Evolutionary conservation across 2,329 filamentous ascomycete genomes (phyloP).

Genomic region (Blastomyces parvus): DNA sequence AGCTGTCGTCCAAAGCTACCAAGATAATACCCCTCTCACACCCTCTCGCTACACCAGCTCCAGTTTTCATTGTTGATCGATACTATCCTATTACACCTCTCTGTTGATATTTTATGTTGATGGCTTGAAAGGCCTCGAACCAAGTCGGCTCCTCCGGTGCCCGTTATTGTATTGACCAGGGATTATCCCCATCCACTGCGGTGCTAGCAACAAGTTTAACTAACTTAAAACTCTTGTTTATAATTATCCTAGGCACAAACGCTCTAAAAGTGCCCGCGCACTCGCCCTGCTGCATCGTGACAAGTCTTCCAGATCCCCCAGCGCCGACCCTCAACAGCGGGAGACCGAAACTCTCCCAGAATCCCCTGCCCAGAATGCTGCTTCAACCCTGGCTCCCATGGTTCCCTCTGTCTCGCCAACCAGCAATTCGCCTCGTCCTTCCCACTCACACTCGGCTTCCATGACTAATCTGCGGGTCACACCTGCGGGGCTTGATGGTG

Average conservation of each 20-base stretch:
- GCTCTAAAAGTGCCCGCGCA: conserved; percentile 46
- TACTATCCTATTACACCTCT: too few species aligned
- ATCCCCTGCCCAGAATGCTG: conserved; percentile 17
- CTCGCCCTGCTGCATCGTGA: conserved; percentile 47
- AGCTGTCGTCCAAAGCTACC: too few species aligned
- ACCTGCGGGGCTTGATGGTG: conserved; percentile 20
- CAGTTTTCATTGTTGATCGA: neutral
- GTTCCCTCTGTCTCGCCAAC: conserved; percentile 22
- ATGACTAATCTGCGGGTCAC: conserved; percentile 25
- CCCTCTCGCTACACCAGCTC: neutral
- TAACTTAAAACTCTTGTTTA: too few species aligned
- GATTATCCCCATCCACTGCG: too few species aligned
- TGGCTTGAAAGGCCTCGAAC: neutral
- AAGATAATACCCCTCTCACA: too few species aligned
- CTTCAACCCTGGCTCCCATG: conserved; percentile 17
- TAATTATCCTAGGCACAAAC: conserved; percentile 40
- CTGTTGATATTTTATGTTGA: too few species aligned
- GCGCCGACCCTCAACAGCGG: conserved; percentile 32
- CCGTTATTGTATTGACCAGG: neutral
- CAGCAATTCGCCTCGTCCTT: conserved; percentile 14
- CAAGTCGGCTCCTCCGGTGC: too few species aligned
- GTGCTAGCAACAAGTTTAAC: too few species aligned
- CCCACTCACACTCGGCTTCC: conserved; percentile 20
- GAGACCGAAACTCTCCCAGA: conserved; percentile 20
- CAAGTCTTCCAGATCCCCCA: conserved; percentile 23